A percentile compares a stretch with the other conserved stretches of the same genome.
phyloP scores from a whole-genome alignment of 208 protist genomes.

The Leishmania guyanensis region DNA sequence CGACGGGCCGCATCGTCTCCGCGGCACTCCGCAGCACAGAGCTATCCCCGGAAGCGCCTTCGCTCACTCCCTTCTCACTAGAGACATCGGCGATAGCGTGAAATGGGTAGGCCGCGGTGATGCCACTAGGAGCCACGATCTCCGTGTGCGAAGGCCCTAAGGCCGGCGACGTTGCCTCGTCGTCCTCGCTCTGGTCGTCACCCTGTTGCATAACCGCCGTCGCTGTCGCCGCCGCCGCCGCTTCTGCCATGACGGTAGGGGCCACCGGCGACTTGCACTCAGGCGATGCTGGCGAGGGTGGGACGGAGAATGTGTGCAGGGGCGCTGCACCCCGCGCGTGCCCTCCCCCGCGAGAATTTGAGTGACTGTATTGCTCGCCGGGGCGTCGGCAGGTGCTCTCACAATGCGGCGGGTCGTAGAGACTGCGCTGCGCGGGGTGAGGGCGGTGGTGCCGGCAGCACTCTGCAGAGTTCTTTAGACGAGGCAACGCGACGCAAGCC shows the following conservation, averaged over 20 bases:
- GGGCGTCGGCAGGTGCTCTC: neutral
- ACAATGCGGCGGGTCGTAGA: no score
- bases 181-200: neutral
- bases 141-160: neutral
- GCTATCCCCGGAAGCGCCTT: neutral
- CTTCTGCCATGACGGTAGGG: neutral
- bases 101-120: neutral
- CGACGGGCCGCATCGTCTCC: neutral
- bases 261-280: neutral
- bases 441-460: slow-evolving; percentile 2
- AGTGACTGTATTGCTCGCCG: neutral
- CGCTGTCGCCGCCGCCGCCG: neutral
- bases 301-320: neutral
- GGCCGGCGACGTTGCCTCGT: neutral
- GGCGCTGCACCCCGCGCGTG: neutral
- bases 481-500: slow-evolving; percentile 8
- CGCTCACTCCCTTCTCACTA: neutral
- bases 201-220: neutral
- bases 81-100: neutral
- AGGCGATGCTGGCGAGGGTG: neutral
- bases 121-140: neutral
- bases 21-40: neutral
- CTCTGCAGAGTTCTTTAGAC: slow-evolving; percentile 18
- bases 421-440: neutral
- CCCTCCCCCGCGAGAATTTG: no score